Percentiles rank a stretch among this genome's conserved stretches.
These are phyloP conservation scores for Aspergillus aculeatus DNA, from an alignment of 2,329 filamentous ascomycete species.

Conservation along the genomic window DNA sequence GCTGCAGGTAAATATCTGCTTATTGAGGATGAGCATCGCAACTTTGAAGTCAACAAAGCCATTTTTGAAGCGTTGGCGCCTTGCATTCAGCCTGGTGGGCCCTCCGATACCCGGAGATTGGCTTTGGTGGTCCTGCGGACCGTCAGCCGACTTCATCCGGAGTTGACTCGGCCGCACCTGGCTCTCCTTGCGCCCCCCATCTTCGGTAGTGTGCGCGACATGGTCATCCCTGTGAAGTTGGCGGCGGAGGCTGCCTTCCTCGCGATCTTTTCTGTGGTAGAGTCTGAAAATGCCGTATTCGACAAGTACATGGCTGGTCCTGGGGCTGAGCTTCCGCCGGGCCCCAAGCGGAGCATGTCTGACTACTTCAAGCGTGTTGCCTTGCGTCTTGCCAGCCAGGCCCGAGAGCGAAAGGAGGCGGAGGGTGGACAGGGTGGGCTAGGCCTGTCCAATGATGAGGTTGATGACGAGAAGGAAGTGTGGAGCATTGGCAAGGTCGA, in stretches of 20 bases:
- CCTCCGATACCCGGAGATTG: slow-evolving; percentile 80
- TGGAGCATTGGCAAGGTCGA: slow-evolving; percentile 94
- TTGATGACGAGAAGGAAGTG: slow-evolving; percentile 91
- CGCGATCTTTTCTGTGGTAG: slow-evolving; percentile 83
- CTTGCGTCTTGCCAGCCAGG: slow-evolving; percentile 78
- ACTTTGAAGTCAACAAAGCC: slow-evolving; percentile 73
- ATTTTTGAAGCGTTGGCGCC: slow-evolving; percentile 76
- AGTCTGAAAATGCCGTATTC: slow-evolving; percentile 81
- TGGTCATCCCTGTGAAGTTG: slow-evolving; percentile 91
- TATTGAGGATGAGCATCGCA: slow-evolving; percentile 55
- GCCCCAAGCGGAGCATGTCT: slow-evolving; percentile 82
- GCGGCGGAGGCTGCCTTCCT: slow-evolving; percentile 94
- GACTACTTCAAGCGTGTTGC: slow-evolving; percentile 98
- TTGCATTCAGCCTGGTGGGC: slow-evolving; percentile 72
- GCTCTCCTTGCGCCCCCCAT: slow-evolving; percentile 75
- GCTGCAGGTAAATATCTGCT: slow-evolving; percentile 90
- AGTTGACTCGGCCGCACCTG: slow-evolving; percentile 79
- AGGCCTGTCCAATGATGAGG: slow-evolving; percentile 83
- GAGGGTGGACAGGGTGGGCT: slow-evolving; percentile 85
- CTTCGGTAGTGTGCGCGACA: slow-evolving; percentile 86
- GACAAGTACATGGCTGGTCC: slow-evolving; percentile 81
- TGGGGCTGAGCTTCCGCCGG: slow-evolving; percentile 64
- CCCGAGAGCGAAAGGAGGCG: slow-evolving; percentile 83
- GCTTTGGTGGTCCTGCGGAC: slow-evolving; percentile 86
- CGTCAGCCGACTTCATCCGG: slow-evolving; percentile 72